Percentiles rank a stretch among this genome's conserved stretches.
phyloP scores from a whole-genome alignment of 2,329 filamentous ascomycete species.

The Aspergillus clavatus region DNA sequence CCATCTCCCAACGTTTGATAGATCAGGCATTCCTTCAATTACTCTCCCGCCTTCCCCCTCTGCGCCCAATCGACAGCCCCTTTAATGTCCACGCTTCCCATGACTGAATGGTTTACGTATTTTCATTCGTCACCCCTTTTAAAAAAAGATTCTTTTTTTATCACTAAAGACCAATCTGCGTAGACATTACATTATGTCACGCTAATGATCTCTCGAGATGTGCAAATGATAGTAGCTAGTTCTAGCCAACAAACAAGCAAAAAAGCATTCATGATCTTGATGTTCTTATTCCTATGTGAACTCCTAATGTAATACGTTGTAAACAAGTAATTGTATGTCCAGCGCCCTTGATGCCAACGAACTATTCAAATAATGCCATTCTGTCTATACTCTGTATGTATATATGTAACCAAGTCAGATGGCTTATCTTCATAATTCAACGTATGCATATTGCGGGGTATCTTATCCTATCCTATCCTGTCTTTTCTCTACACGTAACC shows the following conservation, averaged over 20 bases:
- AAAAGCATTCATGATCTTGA: neutral
- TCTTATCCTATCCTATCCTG: too few relatives aligned
- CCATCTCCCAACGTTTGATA: neutral
- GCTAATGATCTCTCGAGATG: constrained; percentile 17
- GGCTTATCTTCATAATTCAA: too few relatives aligned
- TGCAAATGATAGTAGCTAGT: constrained; percentile 14
- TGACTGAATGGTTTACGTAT: constrained; percentile 18
- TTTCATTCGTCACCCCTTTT: constrained; percentile 12
- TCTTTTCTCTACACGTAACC: too few relatives aligned
- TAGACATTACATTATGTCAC: constrained; percentile 10
- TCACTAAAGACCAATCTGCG: too few relatives aligned
- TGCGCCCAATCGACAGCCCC: neutral
- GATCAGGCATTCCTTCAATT: neutral
- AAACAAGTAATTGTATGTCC: too few relatives aligned
- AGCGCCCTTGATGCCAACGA: too few relatives aligned
- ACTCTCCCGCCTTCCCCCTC: neutral
- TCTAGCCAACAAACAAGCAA: constrained; percentile 1
- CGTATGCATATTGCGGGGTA: too few relatives aligned
- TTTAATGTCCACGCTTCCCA: constrained; percentile 14
- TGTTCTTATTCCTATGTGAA: neutral
- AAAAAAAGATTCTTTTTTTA: constrained; percentile 9
- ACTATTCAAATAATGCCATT: too few relatives aligned
- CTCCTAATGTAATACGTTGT: neutral
- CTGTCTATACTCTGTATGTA: neutral
- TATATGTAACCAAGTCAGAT: too few relatives aligned